These are phyloP conservation scores for Alternaria triticimaculans DNA, from an alignment of 2,329 filamentous ascomycete genomes.

Conservation along the genomic window DNA sequence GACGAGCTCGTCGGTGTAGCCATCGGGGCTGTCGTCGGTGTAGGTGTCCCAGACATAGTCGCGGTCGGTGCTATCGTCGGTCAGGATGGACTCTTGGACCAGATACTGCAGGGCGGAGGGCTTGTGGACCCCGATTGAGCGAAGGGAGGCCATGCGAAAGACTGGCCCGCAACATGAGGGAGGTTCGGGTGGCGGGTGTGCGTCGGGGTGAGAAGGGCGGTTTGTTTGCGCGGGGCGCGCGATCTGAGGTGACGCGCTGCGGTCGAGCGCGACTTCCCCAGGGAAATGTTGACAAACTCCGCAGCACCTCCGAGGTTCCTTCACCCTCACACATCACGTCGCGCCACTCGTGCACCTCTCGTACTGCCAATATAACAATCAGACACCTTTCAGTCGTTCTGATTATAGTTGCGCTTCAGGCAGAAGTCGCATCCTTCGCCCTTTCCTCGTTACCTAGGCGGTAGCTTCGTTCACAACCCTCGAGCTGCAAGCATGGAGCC, in stretches of 20 bases:
- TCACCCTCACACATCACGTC: constrained; percentile 2
- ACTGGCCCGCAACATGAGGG: constrained; percentile 42
- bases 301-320: constrained; percentile 21
- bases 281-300: constrained; percentile 13
- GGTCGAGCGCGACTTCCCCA: constrained; percentile 30
- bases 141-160: constrained; percentile 80
- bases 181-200: not conserved
- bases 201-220: not conserved
- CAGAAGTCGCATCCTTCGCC: not conserved
- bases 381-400: not conserved
- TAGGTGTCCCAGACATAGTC: constrained; percentile 79
- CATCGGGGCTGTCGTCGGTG: constrained; percentile 51
- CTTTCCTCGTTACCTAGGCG: not conserved
- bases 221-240: constrained; percentile 27
- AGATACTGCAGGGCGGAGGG: constrained; percentile 84
- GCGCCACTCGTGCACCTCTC: not conserved
- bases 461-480: not conserved
- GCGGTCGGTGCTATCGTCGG: constrained; percentile 67
- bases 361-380: not conserved
- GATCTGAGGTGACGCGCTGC: constrained; percentile 33
- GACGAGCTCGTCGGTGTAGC: constrained; percentile 78
- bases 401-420: not conserved
- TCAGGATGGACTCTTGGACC: constrained; percentile 78
- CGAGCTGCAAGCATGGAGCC: constrained; percentile 66
- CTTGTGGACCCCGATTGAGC: constrained; percentile 88